phyloP scores from a whole-genome alignment of 2,329 filamentous ascomycete genomes.

The Raffaelea arxii region DNA sequence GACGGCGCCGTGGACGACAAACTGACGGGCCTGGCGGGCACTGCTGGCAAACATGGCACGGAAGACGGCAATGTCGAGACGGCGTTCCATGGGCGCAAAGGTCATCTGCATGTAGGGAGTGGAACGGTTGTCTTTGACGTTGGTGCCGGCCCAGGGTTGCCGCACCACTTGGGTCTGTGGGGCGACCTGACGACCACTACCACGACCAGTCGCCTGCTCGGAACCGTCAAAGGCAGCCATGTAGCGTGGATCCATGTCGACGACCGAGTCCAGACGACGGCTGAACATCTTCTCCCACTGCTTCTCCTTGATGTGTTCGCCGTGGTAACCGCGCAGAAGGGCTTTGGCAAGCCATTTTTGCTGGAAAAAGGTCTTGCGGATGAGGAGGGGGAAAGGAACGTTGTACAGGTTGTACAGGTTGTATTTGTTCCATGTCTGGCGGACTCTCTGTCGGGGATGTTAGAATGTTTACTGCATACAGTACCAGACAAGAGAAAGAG shows the following conservation, averaged over 20 bases:
- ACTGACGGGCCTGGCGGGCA: slow-evolving; percentile 83
- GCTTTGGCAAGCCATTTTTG: slow-evolving; percentile 96
- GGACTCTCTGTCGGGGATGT: slow-evolving; percentile 64
- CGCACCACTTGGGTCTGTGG: slow-evolving; percentile 5
- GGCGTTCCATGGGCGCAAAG: slow-evolving; percentile 81
- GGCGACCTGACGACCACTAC: slow-evolving; percentile 51
- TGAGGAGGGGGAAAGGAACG: slow-evolving; percentile 31
- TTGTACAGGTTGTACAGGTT: slow-evolving; percentile 81
- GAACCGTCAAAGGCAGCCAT: slow-evolving; percentile 76
- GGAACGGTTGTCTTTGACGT: slow-evolving; percentile 23
- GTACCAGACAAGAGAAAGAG: slow-evolving; percentile 3
- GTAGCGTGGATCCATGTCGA: slow-evolving; percentile 73
- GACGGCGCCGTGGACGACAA: slow-evolving; percentile 85
- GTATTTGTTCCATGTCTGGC: slow-evolving; percentile 96
- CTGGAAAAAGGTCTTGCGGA: slow-evolving; percentile 73
- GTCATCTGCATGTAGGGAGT: slow-evolving; percentile 97
- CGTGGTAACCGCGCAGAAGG: slow-evolving; percentile 76
- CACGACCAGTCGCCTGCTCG: slow-evolving; percentile 72
- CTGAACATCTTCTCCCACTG: slow-evolving; percentile 94
- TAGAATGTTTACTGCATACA: too few relatives aligned
- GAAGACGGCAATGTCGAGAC: slow-evolving; percentile 91
- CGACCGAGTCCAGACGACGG: slow-evolving; percentile 67
- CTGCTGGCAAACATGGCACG: slow-evolving; percentile 90
- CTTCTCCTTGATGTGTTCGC: slow-evolving; percentile 85
- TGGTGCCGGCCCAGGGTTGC: slow-evolving; percentile 11